Evolutionary conservation across 2,329 filamentous ascomycete species (phyloP).

Genomic region (Shiraia sp.): DNA sequence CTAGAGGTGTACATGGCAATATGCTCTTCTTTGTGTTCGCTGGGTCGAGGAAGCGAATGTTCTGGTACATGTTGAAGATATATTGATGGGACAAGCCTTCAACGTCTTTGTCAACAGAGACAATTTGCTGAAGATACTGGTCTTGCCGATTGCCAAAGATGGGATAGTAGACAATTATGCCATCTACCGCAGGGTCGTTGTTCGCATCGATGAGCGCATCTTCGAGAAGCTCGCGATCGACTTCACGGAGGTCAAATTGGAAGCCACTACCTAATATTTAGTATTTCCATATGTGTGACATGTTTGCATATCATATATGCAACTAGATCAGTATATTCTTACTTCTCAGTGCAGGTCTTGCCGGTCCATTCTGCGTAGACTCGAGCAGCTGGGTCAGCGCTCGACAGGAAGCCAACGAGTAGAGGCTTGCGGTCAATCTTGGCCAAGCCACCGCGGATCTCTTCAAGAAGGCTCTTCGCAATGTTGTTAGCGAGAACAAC

Average conservation of each 20-base stretch:
- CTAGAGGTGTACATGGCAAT: constrained; percentile 91
- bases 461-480: constrained; percentile 76
- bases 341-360: constrained; percentile 97
- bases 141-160: constrained; percentile 92
- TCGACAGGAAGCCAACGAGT: constrained; percentile 89
- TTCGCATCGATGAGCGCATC: constrained; percentile 87
- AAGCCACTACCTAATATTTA: constrained; percentile 69
- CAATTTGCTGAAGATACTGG: constrained; percentile 93
- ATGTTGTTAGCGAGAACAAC: constrained; percentile 88
- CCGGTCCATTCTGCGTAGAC: constrained; percentile 98
- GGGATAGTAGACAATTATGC: constrained; percentile 97
- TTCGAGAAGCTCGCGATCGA: constrained; percentile 87
- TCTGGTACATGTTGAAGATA: constrained; percentile 99
- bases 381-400: constrained; percentile 83
- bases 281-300: no score
- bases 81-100: constrained; percentile 93
- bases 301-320: no score
- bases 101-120: constrained; percentile 88
- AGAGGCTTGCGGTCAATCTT: constrained; percentile 74
- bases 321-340: no score
- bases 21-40: constrained; percentile 83
- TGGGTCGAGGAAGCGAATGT: constrained; percentile 90
- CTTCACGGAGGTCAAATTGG: constrained; percentile 79
- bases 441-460: constrained; percentile 76
- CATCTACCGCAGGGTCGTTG: constrained; percentile 74